Evolutionary conservation across 2,329 filamentous ascomycete genomes (phyloP).

Genomic region (Chaetothyriales sp.): DNA sequence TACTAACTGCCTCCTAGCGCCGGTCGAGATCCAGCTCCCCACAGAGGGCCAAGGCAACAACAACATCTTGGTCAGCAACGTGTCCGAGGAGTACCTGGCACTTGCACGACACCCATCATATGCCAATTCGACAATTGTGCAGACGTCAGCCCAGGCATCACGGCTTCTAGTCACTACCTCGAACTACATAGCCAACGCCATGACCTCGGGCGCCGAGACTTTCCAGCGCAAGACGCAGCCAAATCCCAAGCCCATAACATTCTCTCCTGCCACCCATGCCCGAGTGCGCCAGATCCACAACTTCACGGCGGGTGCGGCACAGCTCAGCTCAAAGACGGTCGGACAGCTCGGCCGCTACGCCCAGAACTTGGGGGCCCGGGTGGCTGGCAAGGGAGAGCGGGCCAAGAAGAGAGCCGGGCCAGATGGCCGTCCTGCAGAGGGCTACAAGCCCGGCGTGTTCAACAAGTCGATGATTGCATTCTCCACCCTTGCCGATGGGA

Average conservation of each 20-base stretch:
- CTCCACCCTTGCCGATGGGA: slow-evolving; percentile 81
- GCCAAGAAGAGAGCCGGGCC: slow-evolving; percentile 50
- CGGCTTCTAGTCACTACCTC: slow-evolving; percentile 83
- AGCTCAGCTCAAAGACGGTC: slow-evolving; percentile 70
- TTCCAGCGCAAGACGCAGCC: slow-evolving; percentile 73
- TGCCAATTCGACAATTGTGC: slow-evolving; percentile 69
- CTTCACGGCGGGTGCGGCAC: slow-evolving; percentile 66
- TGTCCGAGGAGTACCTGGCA: slow-evolving; percentile 48
- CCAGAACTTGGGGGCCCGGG: slow-evolving; percentile 71
- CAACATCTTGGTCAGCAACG: slow-evolving; percentile 32
- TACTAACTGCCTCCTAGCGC: slow-evolving; percentile 23
- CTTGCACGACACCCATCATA: slow-evolving; percentile 82
- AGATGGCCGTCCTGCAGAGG: slow-evolving; percentile 47
- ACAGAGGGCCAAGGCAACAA: slow-evolving; percentile 32
- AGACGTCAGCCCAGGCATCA: slow-evolving; percentile 73
- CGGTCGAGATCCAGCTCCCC: slow-evolving; percentile 35
- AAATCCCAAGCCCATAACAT: slow-evolving; percentile 65
- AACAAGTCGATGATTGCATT: slow-evolving; percentile 97
- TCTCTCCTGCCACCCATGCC: slow-evolving; percentile 68
- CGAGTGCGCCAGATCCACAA: slow-evolving; percentile 78
- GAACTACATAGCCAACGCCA: slow-evolving; percentile 58
- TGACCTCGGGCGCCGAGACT: slow-evolving; percentile 61
- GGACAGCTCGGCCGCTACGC: slow-evolving; percentile 69
- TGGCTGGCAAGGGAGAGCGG: slow-evolving; percentile 47
- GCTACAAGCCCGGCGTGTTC: slow-evolving; percentile 77